A percentile compares a stretch with the other conserved stretches of the same genome.
These are phyloP conservation scores for Penicillium sp. DNA, from an alignment of 2,329 filamentous ascomycete species.

Conservation along the genomic window DNA sequence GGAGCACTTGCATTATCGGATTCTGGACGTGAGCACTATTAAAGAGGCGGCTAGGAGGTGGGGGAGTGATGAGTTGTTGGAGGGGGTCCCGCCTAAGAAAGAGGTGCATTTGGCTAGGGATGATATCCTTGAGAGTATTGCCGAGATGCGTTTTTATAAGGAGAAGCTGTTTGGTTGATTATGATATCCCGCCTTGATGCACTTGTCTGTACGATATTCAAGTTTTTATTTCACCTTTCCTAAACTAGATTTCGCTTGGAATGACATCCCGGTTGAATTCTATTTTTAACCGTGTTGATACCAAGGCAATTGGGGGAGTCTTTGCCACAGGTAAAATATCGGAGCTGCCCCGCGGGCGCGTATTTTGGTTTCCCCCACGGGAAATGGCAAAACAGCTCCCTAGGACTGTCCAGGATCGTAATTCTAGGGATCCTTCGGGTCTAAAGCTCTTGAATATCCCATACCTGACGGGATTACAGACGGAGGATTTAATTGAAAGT, in stretches of 20 bases:
- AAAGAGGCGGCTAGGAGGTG: conserved; percentile 88
- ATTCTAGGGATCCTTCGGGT: not conserved
- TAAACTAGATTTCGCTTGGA: not conserved
- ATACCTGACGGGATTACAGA: not conserved
- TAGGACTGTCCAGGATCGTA: not conserved
- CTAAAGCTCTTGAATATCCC: not conserved
- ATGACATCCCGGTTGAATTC: not conserved
- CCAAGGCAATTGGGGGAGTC: not conserved
- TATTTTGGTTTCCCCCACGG: not conserved
- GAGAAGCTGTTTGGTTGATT: conserved; percentile 60
- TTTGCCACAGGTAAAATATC: not conserved
- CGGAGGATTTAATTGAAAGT: not conserved
- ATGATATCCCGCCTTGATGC: not conserved
- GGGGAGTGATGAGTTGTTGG: conserved; percentile 62
- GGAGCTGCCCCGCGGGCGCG: not conserved
- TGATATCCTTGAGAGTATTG: conserved; percentile 94
- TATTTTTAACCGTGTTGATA: not conserved
- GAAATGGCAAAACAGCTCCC: not conserved
- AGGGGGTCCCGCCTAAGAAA: conserved; percentile 68
- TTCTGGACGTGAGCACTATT: conserved; percentile 86
- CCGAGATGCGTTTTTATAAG: conserved; percentile 81
- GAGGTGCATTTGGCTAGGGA: conserved; percentile 77
- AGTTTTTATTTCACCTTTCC: not conserved
- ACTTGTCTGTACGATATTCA: not conserved
- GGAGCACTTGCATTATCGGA: conserved; percentile 80